A percentile compares a stretch with the other conserved stretches of the same genome.
These are phyloP conservation scores for Aspergillus leporis DNA, from an alignment of 495 filamentous ascomycete genomes.

Conservation along the genomic window DNA sequence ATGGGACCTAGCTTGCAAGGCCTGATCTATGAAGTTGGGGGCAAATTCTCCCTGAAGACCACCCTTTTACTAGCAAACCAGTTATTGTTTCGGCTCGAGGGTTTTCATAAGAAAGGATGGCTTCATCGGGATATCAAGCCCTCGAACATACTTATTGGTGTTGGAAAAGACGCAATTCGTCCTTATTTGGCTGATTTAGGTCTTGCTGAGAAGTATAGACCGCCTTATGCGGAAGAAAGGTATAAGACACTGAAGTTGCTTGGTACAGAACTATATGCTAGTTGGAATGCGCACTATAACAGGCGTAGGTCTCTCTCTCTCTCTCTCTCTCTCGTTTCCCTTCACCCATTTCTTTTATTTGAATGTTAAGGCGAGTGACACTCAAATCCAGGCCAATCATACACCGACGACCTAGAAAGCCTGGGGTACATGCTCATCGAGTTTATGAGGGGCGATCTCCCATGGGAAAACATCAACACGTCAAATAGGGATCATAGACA, in stretches of 20 bases:
- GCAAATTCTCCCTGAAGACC: conserved; percentile 38
- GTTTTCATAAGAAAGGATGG: conserved; percentile 27
- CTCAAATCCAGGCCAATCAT: not conserved
- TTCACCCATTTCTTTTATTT: not conserved
- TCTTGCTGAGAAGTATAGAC: conserved; percentile 6
- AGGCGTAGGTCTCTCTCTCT: not conserved
- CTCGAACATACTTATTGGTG: conserved; percentile 36
- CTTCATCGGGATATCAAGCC: conserved; percentile 42
- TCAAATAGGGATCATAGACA: not conserved
- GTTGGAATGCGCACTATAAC: conserved; percentile 5
- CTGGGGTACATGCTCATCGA: conserved; percentile 42
- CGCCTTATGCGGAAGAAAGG: not conserved
- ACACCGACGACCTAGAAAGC: conserved; percentile 39
- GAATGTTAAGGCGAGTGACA: too few species aligned
- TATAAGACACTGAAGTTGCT: not conserved
- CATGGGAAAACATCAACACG: conserved; percentile 26
- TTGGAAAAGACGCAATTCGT: conserved; percentile 30
- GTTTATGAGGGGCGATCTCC: conserved; percentile 38
- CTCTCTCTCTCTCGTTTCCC: not conserved
- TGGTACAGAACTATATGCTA: not conserved
- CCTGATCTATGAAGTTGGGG: conserved; percentile 33
- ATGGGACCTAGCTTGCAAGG: conserved; percentile 42
- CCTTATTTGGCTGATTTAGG: conserved; percentile 36
- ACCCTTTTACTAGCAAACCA: conserved; percentile 39
- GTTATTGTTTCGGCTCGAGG: conserved; percentile 6